Base-by-base conservation (phyloP, 1,139 yeast genomes). In the Schwanniomyces etchellsii region DNA sequence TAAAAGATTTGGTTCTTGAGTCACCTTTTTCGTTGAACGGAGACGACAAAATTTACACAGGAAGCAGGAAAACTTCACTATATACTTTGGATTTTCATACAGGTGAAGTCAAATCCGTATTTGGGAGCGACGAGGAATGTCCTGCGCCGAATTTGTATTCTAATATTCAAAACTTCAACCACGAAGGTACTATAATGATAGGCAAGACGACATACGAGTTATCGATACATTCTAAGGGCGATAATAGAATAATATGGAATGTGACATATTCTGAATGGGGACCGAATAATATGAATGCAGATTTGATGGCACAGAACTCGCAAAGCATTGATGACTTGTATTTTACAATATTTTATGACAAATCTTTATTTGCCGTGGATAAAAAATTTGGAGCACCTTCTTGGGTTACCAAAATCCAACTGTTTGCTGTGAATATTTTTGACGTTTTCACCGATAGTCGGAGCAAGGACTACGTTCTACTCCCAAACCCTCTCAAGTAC, bases 201-300 rank as follows among this genome's bases (percentile, higher is more conserved):
- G 80, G 79, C 1, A 70, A 65, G 46, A 73, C 79, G 2, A 61
- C 65, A 1, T 68, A 63, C 38, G 70, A 67, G 39, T 51, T 68
- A 26, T 48, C 67, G 3, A 68, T 68, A 14, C 57, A 65, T 50
- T 80, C 94, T 4, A 76, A 73, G 44, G 33, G 43, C 20, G 67
- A 73, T 39, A 70, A 79, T 29, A 78, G 77, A 33, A 62, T 79
- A 2, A 68, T 75, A 3, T 89, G 96, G 95, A 84, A 88, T 48
- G 88, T 91, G 9, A 80, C 93, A 0, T 89, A 83, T 49, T 70
- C 94, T 2, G 74, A 81, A 32, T 91, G 97, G 96, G 95, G 94
- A 5, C 95, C 95, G 16, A 89, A 89, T 55, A 80, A 86, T 41
- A 65, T 89, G 36, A 95, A 91, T 50, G 64, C 68, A 25, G 91